Evolutionary conservation across 2,329 filamentous ascomycete genomes (phyloP), one percentile per base, ranked within the genome.

Genomic region (Scolecobasidium constrictum): DNA sequence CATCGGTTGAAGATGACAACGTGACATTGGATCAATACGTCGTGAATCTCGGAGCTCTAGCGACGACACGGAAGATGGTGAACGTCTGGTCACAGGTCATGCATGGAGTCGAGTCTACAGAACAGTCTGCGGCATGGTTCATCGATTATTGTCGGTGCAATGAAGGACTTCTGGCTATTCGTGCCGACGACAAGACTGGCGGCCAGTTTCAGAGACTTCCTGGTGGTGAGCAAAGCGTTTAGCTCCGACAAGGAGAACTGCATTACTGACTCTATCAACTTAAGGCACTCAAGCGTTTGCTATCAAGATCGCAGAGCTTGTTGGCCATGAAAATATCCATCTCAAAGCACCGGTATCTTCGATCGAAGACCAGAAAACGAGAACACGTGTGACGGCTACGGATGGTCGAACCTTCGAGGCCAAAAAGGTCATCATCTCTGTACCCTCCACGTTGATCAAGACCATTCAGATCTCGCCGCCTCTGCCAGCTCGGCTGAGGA

Each of bases 81-180:
- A 9, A 12, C 3, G 4, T 22, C 4, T 35, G 20, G 40, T 21
- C 26, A 4, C 15, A 5, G 13, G 40, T 18, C 2, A 23, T 42
- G 18, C 28, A 74, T 2, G 73, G 73, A 2, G 54, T 66, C 1
- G 68, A 75, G 23, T 64, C 71, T 0, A 46, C 41, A 1, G 70
- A 76, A 12, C 50, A 75, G 4, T 68, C 64, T 5, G 71, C 73
- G 0, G 52, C 72, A 2, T 77, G 59, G 50, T 75, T 78, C 50
- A 58, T 78, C 17, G 62, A 73, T 50, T 76, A 78, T 56, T 71
- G 68, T 60, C 69, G 66, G 49, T 65, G 62, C 9, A 69, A 69
- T 3, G 67, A 66, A 4, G 74, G 75, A 0, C 56, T 77, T 2
- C 46, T 72, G 45, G 58, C 65, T 37, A 72, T 77, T 63, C 60